These are phyloP conservation scores for Desmodesmus armatus DNA, from an alignment of 139 green algal genomes.

Conservation along the genomic window DNA sequence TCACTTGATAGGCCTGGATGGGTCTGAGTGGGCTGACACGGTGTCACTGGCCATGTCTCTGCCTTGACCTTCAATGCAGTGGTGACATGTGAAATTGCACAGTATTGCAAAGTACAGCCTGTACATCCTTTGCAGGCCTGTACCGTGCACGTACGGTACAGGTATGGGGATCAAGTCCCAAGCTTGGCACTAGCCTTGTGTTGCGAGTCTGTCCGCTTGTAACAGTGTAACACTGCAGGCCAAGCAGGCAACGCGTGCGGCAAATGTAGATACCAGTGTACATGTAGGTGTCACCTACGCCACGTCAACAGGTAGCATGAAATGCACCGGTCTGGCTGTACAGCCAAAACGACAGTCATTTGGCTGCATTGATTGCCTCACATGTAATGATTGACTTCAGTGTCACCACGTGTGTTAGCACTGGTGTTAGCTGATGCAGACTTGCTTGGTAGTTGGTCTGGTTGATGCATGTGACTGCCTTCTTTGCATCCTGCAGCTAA, in stretches of 20 bases:
- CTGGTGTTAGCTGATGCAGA: too few species aligned
- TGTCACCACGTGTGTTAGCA: too few species aligned
- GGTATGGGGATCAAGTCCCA: background rate
- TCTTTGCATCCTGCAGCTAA: too few species aligned
- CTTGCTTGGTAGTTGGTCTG: too few species aligned
- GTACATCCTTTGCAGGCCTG: too few species aligned
- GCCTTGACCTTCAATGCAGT: background rate
- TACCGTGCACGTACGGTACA: background rate
- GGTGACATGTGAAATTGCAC: background rate
- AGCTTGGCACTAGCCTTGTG: background rate
- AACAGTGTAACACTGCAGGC: background rate
- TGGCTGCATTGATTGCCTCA: background rate
- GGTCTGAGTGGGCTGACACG: too few species aligned
- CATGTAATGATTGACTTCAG: too few species aligned
- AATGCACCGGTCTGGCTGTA: background rate
- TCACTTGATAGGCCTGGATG: too few species aligned
- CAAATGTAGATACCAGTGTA: too few species aligned
- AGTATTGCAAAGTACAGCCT: background rate
- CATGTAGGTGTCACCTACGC: background rate
- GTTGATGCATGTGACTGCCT: too few species aligned
- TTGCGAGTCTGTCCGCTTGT: too few species aligned
- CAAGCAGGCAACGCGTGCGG: background rate
- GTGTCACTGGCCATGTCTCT: background rate
- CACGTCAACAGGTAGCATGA: background rate
- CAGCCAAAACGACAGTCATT: background rate